Conservation (phyloP, 2,329 filamentous ascomycete genomes). For the Alternaria viburni region DNA sequence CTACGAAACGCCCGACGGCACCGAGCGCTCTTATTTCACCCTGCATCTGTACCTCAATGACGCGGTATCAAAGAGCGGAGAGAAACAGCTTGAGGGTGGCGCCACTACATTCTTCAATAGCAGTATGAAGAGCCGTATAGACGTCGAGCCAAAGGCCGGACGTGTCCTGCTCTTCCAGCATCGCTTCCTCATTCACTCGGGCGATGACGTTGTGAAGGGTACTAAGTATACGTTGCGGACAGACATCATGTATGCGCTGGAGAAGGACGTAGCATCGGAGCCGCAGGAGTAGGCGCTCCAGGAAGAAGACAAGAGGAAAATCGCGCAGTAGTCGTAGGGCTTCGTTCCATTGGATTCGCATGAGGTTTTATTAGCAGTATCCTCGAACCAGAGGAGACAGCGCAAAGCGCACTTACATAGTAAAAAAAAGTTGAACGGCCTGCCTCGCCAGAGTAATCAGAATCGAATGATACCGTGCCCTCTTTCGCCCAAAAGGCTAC, state of each 20-base stretch:
- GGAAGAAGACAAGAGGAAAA: background rate
- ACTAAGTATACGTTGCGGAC: slow-evolving; percentile 63
- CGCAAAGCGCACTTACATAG: slow-evolving; percentile 53
- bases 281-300: background rate
- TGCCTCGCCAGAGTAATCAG: slow-evolving; percentile 88
- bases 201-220: slow-evolving; percentile 61
- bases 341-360: background rate
- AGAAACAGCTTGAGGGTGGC: slow-evolving; percentile 56
- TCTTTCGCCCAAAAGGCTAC: slow-evolving; percentile 47
- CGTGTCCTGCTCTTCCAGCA: slow-evolving; percentile 65
- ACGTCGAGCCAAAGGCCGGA: slow-evolving; percentile 59
- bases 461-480: slow-evolving; percentile 78
- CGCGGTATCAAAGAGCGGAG: slow-evolving; percentile 35
- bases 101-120: slow-evolving; percentile 60
- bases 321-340: background rate
- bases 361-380: slow-evolving; percentile 50
- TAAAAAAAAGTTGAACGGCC: slow-evolving; percentile 67
- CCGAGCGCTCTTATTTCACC: slow-evolving; percentile 60
- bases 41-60: slow-evolving; percentile 64
- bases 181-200: slow-evolving; percentile 58
- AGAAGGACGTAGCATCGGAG: slow-evolving; percentile 16
- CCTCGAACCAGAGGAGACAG: slow-evolving; percentile 25
- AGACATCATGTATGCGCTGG: slow-evolving; percentile 60
- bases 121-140: slow-evolving; percentile 41
- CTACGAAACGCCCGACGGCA: slow-evolving; percentile 64